Conservation (phyloP, 2,329 filamentous ascomycete species). For the Paramyrothecium sp. region DNA sequence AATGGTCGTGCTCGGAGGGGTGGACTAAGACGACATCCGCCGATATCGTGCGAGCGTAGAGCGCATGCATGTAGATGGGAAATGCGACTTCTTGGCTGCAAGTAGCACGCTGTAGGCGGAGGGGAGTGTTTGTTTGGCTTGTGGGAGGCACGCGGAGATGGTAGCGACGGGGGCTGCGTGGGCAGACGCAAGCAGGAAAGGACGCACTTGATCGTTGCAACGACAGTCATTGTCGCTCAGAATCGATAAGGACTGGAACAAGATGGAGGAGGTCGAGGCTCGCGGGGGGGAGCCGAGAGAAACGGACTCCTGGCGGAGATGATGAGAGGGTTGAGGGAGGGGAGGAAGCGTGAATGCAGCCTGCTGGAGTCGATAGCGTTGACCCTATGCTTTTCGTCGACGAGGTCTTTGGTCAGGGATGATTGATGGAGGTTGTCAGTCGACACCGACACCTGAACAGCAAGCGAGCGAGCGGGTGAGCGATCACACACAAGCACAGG, state of each 20-base stretch:
- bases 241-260: conserved; percentile 2
- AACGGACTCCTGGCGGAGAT: not conserved
- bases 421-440: not conserved
- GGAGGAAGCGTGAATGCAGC: not conserved
- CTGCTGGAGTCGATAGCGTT: not conserved
- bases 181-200: conserved; percentile 7
- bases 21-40: not conserved
- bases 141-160: too few species aligned
- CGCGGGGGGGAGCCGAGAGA: not conserved
- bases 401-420: not conserved
- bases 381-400: not conserved
- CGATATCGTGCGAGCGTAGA: not conserved
- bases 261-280: conserved; percentile 1
- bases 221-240: conserved; percentile 49
- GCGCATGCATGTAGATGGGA: not conserved
- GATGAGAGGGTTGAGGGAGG: not conserved
- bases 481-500: not conserved
- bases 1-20: too few species aligned
- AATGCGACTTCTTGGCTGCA: not conserved
- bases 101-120: too few species aligned
- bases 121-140: too few species aligned
- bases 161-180: conserved; percentile 4
- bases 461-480: not conserved
- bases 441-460: not conserved
- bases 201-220: conserved; percentile 64